These are phyloP conservation scores for Cenchrus americanus DNA, from an alignment of 176 grass and related monocot genomes.

Conservation along the genomic window DNA sequence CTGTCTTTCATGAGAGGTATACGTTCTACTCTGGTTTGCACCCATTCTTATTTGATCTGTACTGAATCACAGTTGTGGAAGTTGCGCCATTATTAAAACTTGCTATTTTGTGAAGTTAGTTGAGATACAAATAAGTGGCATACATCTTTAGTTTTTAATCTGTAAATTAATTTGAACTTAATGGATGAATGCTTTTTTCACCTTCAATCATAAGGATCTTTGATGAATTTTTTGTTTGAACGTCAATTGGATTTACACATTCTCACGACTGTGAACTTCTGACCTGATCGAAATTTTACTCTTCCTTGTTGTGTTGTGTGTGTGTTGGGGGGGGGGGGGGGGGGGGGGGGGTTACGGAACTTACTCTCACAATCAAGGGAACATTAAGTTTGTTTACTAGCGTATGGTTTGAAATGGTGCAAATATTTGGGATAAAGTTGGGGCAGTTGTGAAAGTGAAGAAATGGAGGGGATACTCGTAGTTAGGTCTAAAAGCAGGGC, in stretches of 20 bases:
- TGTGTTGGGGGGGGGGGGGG: too few species aligned
- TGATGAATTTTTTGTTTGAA: background rate
- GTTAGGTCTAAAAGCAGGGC: background rate
- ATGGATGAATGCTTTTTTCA: background rate
- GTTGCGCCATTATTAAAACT: background rate
- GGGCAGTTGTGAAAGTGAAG: background rate
- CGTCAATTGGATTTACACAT: background rate
- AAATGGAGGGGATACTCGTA: background rate
- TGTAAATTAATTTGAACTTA: background rate
- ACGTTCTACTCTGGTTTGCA: slow-evolving; percentile 4
- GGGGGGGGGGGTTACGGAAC: too few species aligned
- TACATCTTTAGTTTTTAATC: background rate
- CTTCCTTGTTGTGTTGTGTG: background rate
- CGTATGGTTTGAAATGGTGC: background rate
- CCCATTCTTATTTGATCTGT: slow-evolving; percentile 40
- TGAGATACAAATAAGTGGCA: background rate
- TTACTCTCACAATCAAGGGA: too few species aligned
- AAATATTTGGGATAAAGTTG: background rate
- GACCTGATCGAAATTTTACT: background rate
- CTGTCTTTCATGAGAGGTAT: slow-evolving; percentile 88
- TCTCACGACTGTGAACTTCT: background rate
- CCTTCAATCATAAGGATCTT: background rate
- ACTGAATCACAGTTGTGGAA: background rate
- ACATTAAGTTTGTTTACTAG: too few species aligned
- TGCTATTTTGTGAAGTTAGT: background rate